Percentiles rank a stretch among this genome's conserved stretches.
These are phyloP conservation scores for Hortaea werneckii DNA, from an alignment of 2,329 filamentous ascomycete species.

Conservation along the genomic window DNA sequence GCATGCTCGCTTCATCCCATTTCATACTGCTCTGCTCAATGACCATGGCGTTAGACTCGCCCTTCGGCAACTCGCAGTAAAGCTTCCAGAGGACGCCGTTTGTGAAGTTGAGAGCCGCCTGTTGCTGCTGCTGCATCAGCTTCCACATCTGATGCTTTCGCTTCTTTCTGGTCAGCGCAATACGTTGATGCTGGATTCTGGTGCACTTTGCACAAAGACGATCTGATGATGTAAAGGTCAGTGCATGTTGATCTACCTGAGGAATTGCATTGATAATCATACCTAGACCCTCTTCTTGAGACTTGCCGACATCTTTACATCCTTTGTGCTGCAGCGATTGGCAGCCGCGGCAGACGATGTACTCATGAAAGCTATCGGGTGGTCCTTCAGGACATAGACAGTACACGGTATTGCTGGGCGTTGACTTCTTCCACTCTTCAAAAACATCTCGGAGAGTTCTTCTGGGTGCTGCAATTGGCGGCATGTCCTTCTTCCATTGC, in stretches of 20 bases:
- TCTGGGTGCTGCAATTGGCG: not conserved
- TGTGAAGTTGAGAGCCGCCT: not conserved
- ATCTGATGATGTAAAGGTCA: too few relatives aligned
- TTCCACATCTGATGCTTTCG: not conserved
- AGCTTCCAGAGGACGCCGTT: conserved; percentile 4
- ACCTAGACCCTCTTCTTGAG: not conserved
- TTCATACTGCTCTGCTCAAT: conserved; percentile 4
- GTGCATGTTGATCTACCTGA: too few relatives aligned
- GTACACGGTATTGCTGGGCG: not conserved
- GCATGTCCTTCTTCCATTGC: too few relatives aligned
- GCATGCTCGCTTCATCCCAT: not conserved
- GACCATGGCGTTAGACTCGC: conserved; percentile 1
- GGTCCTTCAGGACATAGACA: not conserved
- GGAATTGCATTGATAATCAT: too few relatives aligned
- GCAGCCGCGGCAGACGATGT: conserved; percentile 2
- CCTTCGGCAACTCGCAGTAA: conserved; percentile 6
- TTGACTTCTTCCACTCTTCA: not conserved
- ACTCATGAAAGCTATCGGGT: not conserved
- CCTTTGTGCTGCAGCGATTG: conserved; percentile 1
- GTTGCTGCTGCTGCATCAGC: not conserved
- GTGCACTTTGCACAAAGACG: conserved; percentile 2
- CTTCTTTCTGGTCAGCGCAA: not conserved
- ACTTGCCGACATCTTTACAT: not conserved
- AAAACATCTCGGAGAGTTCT: not conserved
- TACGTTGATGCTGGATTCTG: not conserved